Evolutionary conservation across 2,329 filamentous ascomycete genomes (phyloP).

Genomic region (Ophidiomyces ophidiicola): DNA sequence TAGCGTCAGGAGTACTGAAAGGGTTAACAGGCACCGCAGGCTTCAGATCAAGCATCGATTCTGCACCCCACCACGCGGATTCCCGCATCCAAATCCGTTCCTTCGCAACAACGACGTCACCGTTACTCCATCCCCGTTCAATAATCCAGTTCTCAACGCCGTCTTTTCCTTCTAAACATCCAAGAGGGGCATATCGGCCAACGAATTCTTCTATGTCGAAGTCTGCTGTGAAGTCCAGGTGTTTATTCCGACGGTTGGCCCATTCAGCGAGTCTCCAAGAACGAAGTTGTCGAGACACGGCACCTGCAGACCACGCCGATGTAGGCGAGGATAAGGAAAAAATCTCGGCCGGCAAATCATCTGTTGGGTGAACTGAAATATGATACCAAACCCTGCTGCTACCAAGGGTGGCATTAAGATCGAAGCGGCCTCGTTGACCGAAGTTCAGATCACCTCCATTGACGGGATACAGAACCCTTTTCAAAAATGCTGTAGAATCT

Average conservation of each 20-base stretch:
- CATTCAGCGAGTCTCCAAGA: conserved; percentile 91
- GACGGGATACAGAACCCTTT: conserved; percentile 66
- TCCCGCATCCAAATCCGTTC: conserved; percentile 96
- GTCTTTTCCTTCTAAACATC: conserved; percentile 79
- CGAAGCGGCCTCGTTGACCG: conserved; percentile 65
- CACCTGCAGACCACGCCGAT: conserved; percentile 86
- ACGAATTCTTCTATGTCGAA: conserved; percentile 91
- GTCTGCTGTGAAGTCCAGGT: conserved; percentile 89
- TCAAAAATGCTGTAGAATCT: conserved; percentile 71
- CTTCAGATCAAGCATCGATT: conserved; percentile 87
- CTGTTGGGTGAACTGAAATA: conserved; percentile 78
- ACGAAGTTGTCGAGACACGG: conserved; percentile 82
- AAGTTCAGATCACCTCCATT: conserved; percentile 67
- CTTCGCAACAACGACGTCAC: conserved; percentile 79
- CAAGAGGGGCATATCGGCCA: conserved; percentile 66
- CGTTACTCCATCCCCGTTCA: conserved; percentile 95
- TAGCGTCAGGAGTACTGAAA: conserved; percentile 41
- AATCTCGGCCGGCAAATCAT: conserved; percentile 64
- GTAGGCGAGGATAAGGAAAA: conserved; percentile 59
- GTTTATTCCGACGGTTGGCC: conserved; percentile 84
- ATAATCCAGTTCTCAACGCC: conserved; percentile 90
- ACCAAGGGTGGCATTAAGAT: conserved; percentile 59
- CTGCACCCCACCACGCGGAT: conserved; percentile 91
- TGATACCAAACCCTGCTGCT: conserved; percentile 95
- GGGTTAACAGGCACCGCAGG: conserved; percentile 40